phyloP scores from a whole-genome alignment of 2,329 filamentous ascomycete genomes.

The Botrytis deweyae region DNA sequence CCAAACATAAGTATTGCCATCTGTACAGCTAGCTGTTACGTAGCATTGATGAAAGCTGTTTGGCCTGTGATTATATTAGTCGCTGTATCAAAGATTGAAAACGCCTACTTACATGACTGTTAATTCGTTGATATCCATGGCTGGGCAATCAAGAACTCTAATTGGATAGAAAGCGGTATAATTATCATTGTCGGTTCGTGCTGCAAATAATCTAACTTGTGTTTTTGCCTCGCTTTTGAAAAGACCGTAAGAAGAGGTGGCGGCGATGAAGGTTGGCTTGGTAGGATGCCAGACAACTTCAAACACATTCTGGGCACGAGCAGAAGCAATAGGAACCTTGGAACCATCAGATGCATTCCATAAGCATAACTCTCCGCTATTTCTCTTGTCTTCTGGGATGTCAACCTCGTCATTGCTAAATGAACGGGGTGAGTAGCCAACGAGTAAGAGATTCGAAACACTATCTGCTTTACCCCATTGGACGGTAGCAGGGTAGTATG shows the following conservation, averaged over 20 bases:
- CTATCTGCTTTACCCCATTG: conserved; percentile 54
- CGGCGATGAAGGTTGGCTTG: conserved; percentile 53
- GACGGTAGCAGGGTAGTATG: conserved; percentile 62
- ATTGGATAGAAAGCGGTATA: conserved; percentile 46
- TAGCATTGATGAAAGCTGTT: conserved; percentile 53
- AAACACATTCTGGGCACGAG: conserved; percentile 60
- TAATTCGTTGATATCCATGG: conserved; percentile 62
- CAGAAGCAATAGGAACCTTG: conserved; percentile 50
- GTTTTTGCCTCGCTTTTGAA: conserved; percentile 50
- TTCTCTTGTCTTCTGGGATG: conserved; percentile 57
- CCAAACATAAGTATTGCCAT: conserved; percentile 63
- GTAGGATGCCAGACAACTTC: conserved; percentile 63
- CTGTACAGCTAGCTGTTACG: conserved; percentile 60
- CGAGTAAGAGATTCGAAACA: conserved; percentile 54
- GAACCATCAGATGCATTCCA: conserved; percentile 50
- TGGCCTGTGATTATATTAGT: conserved; percentile 44
- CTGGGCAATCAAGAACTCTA: conserved; percentile 58
- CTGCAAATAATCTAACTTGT: conserved; percentile 56
- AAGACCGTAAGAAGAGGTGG: conserved; percentile 52
- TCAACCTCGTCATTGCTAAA: conserved; percentile 51
- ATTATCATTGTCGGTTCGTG: conserved; percentile 34
- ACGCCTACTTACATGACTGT: conserved; percentile 48
- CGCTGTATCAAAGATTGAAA: neutral
- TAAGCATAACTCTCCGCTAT: conserved; percentile 59
- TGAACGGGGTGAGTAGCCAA: conserved; percentile 63